Conservation (phyloP, 208 protist genomes). For the Wallacemonas sp. region DNA sequence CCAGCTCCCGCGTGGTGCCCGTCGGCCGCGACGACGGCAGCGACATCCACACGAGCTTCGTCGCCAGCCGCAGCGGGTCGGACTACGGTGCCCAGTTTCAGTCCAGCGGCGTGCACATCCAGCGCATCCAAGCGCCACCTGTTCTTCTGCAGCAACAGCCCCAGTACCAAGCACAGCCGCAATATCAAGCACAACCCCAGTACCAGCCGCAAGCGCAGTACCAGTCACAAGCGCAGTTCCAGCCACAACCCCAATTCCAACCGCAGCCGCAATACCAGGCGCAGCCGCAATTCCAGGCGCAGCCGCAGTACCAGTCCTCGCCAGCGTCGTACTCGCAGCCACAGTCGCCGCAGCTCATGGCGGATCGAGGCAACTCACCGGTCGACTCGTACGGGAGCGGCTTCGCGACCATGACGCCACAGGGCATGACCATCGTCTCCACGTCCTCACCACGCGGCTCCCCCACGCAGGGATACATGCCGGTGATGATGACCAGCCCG, state of each 20-base stretch:
- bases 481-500: neutral
- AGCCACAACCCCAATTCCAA: too few relatives aligned
- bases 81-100: neutral
- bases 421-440: neutral
- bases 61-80: slow-evolving; percentile 14
- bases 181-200: slow-evolving; percentile 15
- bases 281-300: neutral
- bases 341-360: neutral
- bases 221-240: neutral
- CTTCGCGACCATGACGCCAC: neutral
- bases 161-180: slow-evolving; percentile 13
- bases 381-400: slow-evolving; percentile 5
- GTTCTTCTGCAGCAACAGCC: slow-evolving; percentile 14
- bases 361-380: neutral
- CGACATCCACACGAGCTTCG: slow-evolving; percentile 9
- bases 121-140: neutral
- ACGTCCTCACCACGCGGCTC: slow-evolving; percentile 2
- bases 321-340: neutral
- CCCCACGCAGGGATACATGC: neutral
- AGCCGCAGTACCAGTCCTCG: neutral
- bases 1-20: neutral
- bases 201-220: neutral
- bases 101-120: neutral
- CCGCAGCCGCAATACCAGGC: neutral
- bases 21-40: slow-evolving; percentile 10